A percentile compares a stretch with the other conserved stretches of the same genome.
These are phyloP conservation scores for Phialocephala sp. DNA, from an alignment of 2,329 filamentous ascomycete species.

Conservation along the genomic window DNA sequence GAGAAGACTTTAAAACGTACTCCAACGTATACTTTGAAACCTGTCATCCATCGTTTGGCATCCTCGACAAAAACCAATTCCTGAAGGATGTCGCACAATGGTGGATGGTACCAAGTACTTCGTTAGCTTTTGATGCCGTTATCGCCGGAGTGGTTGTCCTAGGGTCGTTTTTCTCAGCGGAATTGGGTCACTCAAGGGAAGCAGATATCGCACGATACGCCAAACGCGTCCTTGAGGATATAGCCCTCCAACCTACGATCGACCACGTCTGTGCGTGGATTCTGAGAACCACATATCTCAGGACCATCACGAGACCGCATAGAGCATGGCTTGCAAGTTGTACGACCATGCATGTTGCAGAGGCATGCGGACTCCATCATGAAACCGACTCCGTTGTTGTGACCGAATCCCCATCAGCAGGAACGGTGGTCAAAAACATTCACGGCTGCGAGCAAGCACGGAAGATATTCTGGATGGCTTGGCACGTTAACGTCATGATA, in stretches of 20 bases:
- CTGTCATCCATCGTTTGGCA: constrained; percentile 42
- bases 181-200: constrained; percentile 36
- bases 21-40: constrained; percentile 38
- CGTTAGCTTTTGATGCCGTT: constrained; percentile 43
- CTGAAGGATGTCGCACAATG: constrained; percentile 39
- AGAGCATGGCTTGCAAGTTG: constrained; percentile 36
- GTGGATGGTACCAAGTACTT: constrained; percentile 39
- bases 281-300: constrained; percentile 34
- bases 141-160: constrained; percentile 43
- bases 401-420: constrained; percentile 14
- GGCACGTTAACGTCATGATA: constrained; percentile 41
- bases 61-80: constrained; percentile 39
- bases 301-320: constrained; percentile 35
- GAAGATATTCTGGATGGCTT: constrained; percentile 41
- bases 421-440: background rate
- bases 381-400: constrained; percentile 37
- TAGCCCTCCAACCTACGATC: constrained; percentile 30
- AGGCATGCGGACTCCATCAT: constrained; percentile 37
- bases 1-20: constrained; percentile 37
- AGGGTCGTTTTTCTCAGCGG: constrained; percentile 43
- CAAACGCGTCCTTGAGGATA: constrained; percentile 34
- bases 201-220: constrained; percentile 34
- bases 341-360: constrained; percentile 35
- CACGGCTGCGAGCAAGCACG: constrained; percentile 34
- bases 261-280: constrained; percentile 34